Evolutionary conservation across 768 basidiomycete species (phyloP), one percentile per base, ranked within the genome.

Genomic region (Collybia mongolica): DNA sequence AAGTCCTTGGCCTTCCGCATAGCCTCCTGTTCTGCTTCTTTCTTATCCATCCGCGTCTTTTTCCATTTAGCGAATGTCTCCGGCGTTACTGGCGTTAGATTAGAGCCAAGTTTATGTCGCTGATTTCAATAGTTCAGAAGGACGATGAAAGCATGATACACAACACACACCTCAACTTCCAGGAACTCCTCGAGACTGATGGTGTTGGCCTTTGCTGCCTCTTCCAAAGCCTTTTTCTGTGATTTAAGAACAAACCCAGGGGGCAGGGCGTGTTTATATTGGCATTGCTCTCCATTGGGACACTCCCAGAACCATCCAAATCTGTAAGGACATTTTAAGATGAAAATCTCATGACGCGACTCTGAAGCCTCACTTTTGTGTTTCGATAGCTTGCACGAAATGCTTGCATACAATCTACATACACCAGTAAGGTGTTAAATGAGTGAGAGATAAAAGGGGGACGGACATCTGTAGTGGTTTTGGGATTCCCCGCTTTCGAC

Each of bases 241-340:
- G 92, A 91, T 67, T 90, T 97, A 59, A 98, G 82, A 19, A 97
- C 88, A 67, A 97, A 98, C 3, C 96, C 96, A 28, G 96, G 92
- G 7, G 96, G 96, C 11, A 98, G 76, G 0, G 96, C 96, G 64
- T 98, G 96, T 49, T 93, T 81, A 71, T 97, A 97, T 69, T 92
- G 90, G 73, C 95, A 98, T 42, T 76, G 77, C 23, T 91, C 86
- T 52, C 92, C 90, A 55, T 88, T 92, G 6, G 92, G 92, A 69
- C 91, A 92, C 67, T 90, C 87, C 93, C 93, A 96, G 76, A 96
- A 96, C 93, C 93, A 95, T 22, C 93, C 92, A 60, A 90, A 93
- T 61, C 83, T 84, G 38, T 20, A 1, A 40, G 39, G 18, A 2
- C 39, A n/a, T 17, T 19, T 38, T 22, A 28, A 37, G 35, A 28